phyloP scores from a whole-genome alignment of 1,284 basidiomycete species.

The Cryptococcus floricola region DNA sequence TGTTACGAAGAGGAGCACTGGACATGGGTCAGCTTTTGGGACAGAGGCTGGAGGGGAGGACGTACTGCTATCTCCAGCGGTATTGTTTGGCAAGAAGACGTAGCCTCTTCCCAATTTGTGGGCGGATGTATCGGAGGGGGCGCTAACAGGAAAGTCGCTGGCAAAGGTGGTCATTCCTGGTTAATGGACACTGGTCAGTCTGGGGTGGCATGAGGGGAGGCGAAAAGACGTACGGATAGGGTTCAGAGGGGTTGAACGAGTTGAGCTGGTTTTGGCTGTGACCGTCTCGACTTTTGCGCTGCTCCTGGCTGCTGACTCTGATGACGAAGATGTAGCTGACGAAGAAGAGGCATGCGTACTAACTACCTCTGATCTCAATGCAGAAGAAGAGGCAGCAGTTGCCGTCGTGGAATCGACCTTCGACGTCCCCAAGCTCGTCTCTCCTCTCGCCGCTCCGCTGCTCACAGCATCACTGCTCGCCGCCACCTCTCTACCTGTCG shows the following conservation, averaged over 20 bases:
- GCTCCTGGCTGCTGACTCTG: background rate
- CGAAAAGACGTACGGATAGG: background rate
- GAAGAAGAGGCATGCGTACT: no score
- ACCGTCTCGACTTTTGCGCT: background rate
- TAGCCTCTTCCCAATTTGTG: constrained; percentile 16
- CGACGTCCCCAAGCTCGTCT: no score
- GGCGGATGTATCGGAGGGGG: background rate
- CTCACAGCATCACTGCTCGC: no score
- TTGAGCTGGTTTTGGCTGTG: background rate
- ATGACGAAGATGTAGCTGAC: background rate
- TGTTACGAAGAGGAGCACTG: constrained; percentile 2
- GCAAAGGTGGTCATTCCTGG: constrained; percentile 29
- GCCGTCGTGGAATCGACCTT: no score
- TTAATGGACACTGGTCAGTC: background rate
- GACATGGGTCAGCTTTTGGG: background rate
- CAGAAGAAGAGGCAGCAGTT: no score
- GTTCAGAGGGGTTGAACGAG: background rate
- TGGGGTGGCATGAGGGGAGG: background rate
- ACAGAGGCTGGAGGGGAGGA: background rate
- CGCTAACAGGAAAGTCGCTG: constrained; percentile 28
- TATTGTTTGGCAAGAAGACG: constrained; percentile 19
- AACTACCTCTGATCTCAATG: no score
- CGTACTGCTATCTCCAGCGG: constrained; percentile 32
- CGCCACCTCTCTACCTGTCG: no score
- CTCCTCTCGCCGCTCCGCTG: no score